Evolutionary conservation across 352 stramenopile species (phyloP), one percentile per base, ranked within the genome.

Genomic region (Aphanomyces astaci): DNA sequence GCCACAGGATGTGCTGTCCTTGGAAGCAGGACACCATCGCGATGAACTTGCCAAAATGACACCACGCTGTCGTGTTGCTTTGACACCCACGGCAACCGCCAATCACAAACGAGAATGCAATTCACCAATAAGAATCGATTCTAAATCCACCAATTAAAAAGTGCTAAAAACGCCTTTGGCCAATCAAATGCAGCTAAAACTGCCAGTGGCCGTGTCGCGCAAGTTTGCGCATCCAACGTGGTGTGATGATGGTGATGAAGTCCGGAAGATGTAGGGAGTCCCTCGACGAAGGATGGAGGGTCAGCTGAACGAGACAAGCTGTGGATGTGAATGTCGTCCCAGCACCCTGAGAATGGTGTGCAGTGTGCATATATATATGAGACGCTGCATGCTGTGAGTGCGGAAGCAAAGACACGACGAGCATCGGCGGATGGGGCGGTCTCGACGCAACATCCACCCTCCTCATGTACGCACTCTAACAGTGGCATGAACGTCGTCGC

Each of bases 11-110:
- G 46, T 66, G 52, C 11, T 54, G 28, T 36, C 59, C 31, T 30
- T 66, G 59, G 13, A 66, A 52, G 46, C 59, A 66, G 4, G 33
- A 54, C 33, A 62, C 30, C 53, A 62, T 31, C 15, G 24, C 43
- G 7, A 43, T 43, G 7, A 22, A 7, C 9, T 7, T 62, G 53
- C 9, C 24, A 9, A 22, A 31, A 24, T 39, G 15, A 31, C 53
- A 62, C 22, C 53, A 9, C 5, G 56, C 53, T 24, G 45, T 53
- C 13, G 45, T 19, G 9, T 4, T 53, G 45, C 45, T n/a, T 43
- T 53, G 22, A 53, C n/a, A 53, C 45, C 45, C 45, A 27, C 9
- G 9, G 22, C 9, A 53, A 25, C 45, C 45, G 45, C 22, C 13
- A 25, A 53, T 53, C 45, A 53, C 45, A 25, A 24, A 19, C 22